These are phyloP conservation scores for Leccinum imitatum DNA, from an alignment of 768 basidiomycete species.

Conservation along the genomic window DNA sequence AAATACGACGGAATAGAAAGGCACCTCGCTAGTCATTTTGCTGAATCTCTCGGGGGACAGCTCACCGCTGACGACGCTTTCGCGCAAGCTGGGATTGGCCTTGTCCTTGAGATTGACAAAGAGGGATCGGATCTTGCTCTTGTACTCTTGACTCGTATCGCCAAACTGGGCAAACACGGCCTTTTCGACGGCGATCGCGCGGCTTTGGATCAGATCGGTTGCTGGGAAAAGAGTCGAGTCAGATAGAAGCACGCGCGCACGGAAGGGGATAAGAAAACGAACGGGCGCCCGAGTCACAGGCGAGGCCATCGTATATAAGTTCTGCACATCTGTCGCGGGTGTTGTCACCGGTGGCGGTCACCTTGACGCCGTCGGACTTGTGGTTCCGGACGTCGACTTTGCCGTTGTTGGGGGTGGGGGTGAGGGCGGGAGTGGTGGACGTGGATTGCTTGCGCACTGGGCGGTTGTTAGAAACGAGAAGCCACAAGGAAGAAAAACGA, in stretches of 20 bases:
- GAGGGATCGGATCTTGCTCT: constrained; percentile 79
- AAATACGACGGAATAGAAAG: not conserved
- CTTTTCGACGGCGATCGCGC: constrained; percentile 72
- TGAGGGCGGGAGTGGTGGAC: constrained; percentile 40
- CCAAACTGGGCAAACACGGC: constrained; percentile 51
- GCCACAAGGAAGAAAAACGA: not conserved
- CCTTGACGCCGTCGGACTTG: constrained; percentile 69
- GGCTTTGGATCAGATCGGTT: constrained; percentile 60
- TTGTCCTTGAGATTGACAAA: constrained; percentile 96
- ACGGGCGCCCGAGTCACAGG: constrained; percentile 86
- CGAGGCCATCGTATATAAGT: constrained; percentile 90
- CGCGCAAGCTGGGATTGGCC: constrained; percentile 83
- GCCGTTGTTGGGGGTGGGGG: constrained; percentile 32
- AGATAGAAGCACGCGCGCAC: constrained; percentile 3
- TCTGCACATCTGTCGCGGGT: constrained; percentile 87
- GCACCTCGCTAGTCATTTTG: constrained; percentile 79
- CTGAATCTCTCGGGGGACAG: constrained; percentile 67
- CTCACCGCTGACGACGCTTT: constrained; percentile 82
- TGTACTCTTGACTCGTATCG: constrained; percentile 53
- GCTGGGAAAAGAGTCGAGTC: constrained; percentile 41
- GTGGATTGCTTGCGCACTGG: constrained; percentile 35
- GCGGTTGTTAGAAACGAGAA: constrained; percentile 4
- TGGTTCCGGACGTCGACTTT: constrained; percentile 49
- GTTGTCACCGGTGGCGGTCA: constrained; percentile 57
- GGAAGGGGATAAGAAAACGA: constrained; percentile 41